These are phyloP conservation scores for Blastobotrys apis DNA, from an alignment of 1,139 yeast genomes.

Conservation along the genomic window DNA sequence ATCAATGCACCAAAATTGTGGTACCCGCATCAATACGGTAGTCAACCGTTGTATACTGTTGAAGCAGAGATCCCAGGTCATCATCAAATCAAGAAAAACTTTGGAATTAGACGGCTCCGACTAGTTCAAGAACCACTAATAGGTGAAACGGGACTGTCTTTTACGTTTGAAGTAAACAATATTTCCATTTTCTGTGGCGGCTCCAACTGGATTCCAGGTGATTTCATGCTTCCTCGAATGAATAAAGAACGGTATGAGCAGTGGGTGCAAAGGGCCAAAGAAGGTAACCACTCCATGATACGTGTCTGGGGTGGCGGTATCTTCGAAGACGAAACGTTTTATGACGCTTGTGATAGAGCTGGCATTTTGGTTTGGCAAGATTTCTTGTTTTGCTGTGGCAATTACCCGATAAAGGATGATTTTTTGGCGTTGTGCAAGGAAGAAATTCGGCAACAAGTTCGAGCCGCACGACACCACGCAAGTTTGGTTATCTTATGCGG, in stretches of 20 bases:
- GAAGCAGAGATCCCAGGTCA: not conserved
- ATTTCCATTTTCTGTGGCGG: constrained; percentile 40
- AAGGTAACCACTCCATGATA: constrained; percentile 43
- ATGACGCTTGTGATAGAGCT: constrained; percentile 40
- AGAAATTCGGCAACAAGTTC: constrained; percentile 38
- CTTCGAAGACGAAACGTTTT: constrained; percentile 42
- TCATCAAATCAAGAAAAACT: constrained; percentile 15
- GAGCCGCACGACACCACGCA: constrained; percentile 36
- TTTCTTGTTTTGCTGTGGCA: constrained; percentile 49
- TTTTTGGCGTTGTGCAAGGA: constrained; percentile 33
- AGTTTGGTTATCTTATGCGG: constrained; percentile 41
- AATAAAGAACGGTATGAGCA: constrained; percentile 33
- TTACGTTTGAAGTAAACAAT: constrained; percentile 42
- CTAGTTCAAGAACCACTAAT: constrained; percentile 37
- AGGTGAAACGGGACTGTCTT: constrained; percentile 35
- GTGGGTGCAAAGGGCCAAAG: constrained; percentile 35
- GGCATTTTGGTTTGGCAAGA: constrained; percentile 49
- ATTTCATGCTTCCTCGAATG: constrained; percentile 36
- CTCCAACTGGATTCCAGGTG: constrained; percentile 47
- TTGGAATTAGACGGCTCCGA: constrained; percentile 41
- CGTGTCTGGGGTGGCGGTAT: constrained; percentile 50
- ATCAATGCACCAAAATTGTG: constrained; percentile 34
- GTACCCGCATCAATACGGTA: constrained; percentile 42
- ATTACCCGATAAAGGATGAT: constrained; percentile 36
- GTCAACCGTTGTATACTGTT: constrained; percentile 35